Conservation (phyloP, 129 eudicot species). For the Chrysanthemum seticuspe region DNA sequence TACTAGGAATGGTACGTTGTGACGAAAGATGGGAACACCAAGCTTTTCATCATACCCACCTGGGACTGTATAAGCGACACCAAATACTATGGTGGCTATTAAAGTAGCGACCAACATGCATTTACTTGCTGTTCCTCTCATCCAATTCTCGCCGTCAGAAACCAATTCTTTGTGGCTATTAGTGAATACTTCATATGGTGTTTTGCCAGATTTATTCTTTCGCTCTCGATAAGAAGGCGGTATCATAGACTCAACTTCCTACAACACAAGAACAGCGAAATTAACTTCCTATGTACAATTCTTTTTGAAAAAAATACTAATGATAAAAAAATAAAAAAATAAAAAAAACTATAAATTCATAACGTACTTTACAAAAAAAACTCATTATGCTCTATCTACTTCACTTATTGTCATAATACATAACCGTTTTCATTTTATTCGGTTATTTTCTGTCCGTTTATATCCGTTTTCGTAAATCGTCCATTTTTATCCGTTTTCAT, state of each 20-base stretch:
- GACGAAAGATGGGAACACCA: conserved; percentile 20
- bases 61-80: conserved; percentile 27
- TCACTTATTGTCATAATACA: too few relatives aligned
- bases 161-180: conserved; percentile 11
- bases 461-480: too few relatives aligned
- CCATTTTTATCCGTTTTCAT: too few relatives aligned
- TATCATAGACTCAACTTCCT: conserved; percentile 13
- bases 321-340: too few relatives aligned
- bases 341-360: too few relatives aligned
- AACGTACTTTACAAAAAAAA: too few relatives aligned
- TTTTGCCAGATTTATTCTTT: neutral
- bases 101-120: conserved; percentile 18
- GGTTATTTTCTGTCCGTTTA: too few relatives aligned
- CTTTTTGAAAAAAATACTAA: too few relatives aligned
- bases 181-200: conserved; percentile 22
- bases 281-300: too few relatives aligned
- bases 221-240: conserved; percentile 6
- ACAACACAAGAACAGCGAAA: too few relatives aligned
- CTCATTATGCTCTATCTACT: too few relatives aligned
- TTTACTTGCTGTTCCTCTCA: conserved; percentile 29
- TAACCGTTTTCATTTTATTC: too few relatives aligned
- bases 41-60: conserved; percentile 14
- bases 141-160: conserved; percentile 21
- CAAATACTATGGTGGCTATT: conserved; percentile 33
- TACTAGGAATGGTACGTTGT: conserved; percentile 2